Percentiles rank a stretch among this genome's conserved stretches.
Conservation (phyloP, 257 asterid species). For the Ocimum tenuiflorum region DNA sequence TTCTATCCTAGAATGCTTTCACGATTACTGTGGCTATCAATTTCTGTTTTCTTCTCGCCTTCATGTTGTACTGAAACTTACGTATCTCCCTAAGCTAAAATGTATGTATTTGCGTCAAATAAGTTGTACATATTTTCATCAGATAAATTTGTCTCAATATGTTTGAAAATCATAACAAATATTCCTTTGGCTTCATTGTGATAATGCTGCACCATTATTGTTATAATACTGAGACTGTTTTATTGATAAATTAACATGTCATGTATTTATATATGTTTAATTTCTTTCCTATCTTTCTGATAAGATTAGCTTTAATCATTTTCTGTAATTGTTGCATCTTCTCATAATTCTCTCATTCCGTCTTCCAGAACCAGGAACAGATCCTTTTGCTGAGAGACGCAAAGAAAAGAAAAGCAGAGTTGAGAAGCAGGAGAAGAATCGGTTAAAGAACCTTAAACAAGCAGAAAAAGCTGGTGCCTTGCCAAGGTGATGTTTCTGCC, state of each 20-base stretch:
- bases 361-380: conserved; percentile 68
- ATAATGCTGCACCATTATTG: neutral
- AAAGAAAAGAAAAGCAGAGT: conserved; percentile 77
- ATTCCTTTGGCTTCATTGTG: neutral
- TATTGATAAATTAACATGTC: neutral
- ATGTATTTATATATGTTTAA: neutral
- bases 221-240: neutral
- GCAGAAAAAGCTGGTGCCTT: conserved; percentile 81
- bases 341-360: conserved; percentile 3
- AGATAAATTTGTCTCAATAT: neutral
- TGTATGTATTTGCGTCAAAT: neutral
- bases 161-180: neutral
- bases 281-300: neutral
- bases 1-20: neutral
- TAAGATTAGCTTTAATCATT: neutral
- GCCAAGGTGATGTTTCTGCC: conserved; percentile 57
- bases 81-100: neutral
- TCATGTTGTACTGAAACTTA: too few species aligned
- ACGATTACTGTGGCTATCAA: neutral
- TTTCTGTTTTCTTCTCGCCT: neutral
- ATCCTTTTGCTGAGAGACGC: conserved; percentile 78
- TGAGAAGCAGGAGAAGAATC: conserved; percentile 73
- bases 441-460: conserved; percentile 64
- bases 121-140: too few species aligned
- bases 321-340: neutral